Conservation (phyloP, 768 basidiomycete species). For the Russula emetica region DNA sequence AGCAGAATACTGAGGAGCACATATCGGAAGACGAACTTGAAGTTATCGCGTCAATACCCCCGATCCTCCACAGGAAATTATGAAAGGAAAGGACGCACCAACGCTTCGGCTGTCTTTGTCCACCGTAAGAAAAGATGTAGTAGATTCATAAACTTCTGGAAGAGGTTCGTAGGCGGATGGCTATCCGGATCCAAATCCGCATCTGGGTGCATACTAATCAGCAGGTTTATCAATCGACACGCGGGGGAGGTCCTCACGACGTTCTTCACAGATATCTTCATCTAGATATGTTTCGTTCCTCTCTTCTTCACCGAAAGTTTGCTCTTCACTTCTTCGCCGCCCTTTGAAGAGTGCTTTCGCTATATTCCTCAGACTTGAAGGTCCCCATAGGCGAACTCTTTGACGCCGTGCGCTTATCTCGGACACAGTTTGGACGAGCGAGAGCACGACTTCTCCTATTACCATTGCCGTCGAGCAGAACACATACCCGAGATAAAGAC, state of each 20-base stretch:
- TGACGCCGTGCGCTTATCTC: constrained; percentile 39
- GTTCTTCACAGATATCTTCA: constrained; percentile 23
- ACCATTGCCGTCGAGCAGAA: constrained; percentile 44
- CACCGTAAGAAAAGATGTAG: constrained; percentile 39
- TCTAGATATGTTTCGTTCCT: constrained; percentile 30
- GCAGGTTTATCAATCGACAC: not conserved
- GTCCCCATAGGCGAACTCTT: constrained; percentile 45
- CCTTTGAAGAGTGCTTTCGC: constrained; percentile 32
- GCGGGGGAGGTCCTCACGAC: constrained; percentile 21
- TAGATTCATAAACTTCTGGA: constrained; percentile 40
- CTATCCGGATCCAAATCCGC: constrained; percentile 48
- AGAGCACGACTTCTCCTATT: constrained; percentile 38
- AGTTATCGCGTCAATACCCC: constrained; percentile 1
- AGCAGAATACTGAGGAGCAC: constrained; percentile 46
- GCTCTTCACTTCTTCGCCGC: constrained; percentile 29
- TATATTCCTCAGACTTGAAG: constrained; percentile 41
- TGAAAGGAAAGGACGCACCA: constrained; percentile 32
- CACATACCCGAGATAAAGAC: constrained; percentile 49
- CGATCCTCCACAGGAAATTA: not conserved
- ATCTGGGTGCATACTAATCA: constrained; percentile 3
- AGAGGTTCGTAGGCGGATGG: constrained; percentile 40
- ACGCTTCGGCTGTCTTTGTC: constrained; percentile 40
- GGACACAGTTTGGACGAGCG: constrained; percentile 38
- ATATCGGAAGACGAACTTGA: constrained; percentile 49
- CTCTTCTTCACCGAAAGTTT: constrained; percentile 34